phyloP scores from a whole-genome alignment of 108 stramenopile species.

The Skeletonema grethae region DNA sequence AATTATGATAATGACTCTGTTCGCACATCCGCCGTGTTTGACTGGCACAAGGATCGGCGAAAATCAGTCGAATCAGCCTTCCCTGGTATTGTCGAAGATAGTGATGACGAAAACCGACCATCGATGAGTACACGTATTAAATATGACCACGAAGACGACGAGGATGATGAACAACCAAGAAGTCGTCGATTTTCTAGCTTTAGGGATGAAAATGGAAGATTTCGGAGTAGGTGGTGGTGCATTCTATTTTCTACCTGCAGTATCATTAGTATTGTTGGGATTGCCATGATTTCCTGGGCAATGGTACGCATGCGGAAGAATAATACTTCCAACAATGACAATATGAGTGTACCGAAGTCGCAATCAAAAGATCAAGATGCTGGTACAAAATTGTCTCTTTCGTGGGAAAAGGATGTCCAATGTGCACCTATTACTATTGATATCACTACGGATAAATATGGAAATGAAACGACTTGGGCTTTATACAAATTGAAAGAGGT shows the following conservation, averaged over 20 bases:
- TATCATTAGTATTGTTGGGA: not conserved
- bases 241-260: not conserved
- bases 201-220: not conserved
- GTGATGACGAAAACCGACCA: not conserved
- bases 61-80: not conserved
- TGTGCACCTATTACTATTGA: conserved; percentile 4
- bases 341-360: not conserved
- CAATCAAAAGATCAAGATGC: not conserved
- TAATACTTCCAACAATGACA: not conserved
- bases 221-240: not conserved
- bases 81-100: not conserved
- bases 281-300: not conserved
- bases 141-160: not conserved
- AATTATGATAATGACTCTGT: not conserved
- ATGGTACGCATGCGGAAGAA: not conserved
- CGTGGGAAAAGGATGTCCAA: not conserved
- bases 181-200: not conserved
- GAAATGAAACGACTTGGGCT: conserved; percentile 22
- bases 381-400: not conserved
- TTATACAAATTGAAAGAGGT: not conserved
- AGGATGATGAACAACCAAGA: not conserved
- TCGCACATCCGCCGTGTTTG: not conserved
- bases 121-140: not conserved
- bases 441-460: conserved; percentile 4
- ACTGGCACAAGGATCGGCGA: not conserved